These are phyloP conservation scores for Dalbergia cultrata DNA, from an alignment of 306 rosid species.

Conservation along the genomic window DNA sequence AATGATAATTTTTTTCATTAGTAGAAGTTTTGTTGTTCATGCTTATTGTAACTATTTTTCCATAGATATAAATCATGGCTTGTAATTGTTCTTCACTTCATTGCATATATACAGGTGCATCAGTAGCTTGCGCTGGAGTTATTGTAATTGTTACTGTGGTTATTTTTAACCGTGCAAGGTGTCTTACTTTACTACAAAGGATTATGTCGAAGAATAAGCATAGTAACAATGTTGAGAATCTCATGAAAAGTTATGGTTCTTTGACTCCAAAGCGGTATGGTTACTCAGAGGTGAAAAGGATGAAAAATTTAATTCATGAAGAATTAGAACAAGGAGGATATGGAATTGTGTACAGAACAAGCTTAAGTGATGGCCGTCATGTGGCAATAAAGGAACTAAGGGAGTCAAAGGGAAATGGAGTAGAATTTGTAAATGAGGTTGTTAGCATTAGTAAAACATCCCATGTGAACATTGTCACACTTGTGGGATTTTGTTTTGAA, in stretches of 20 bases:
- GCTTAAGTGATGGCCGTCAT: constrained; percentile 40
- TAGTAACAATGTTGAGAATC: constrained; percentile 12
- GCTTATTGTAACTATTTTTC: too few species aligned
- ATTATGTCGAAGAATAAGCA: not conserved
- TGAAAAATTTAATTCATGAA: constrained; percentile 44
- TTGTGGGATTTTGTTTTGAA: constrained; percentile 53
- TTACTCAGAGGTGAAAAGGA: constrained; percentile 41
- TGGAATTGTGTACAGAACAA: constrained; percentile 58
- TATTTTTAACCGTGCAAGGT: too few species aligned
- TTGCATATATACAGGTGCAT: too few species aligned
- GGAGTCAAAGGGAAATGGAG: constrained; percentile 43
- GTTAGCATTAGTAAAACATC: constrained; percentile 59
- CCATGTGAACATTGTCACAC: constrained; percentile 55
- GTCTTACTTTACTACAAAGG: too few species aligned
- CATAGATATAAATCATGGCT: too few species aligned
- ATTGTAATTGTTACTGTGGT: too few species aligned
- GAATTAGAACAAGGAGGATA: constrained; percentile 57
- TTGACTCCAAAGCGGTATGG: constrained; percentile 37
- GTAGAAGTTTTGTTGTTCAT: too few species aligned
- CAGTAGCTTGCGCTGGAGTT: too few species aligned
- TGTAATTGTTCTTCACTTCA: too few species aligned
- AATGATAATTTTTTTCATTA: too few species aligned
- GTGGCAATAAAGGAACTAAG: constrained; percentile 55
- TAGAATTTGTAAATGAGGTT: constrained; percentile 61
- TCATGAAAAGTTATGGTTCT: constrained; percentile 25